phyloP scores from a whole-genome alignment of 768 basidiomycete genomes.

The Boletus sp. region DNA sequence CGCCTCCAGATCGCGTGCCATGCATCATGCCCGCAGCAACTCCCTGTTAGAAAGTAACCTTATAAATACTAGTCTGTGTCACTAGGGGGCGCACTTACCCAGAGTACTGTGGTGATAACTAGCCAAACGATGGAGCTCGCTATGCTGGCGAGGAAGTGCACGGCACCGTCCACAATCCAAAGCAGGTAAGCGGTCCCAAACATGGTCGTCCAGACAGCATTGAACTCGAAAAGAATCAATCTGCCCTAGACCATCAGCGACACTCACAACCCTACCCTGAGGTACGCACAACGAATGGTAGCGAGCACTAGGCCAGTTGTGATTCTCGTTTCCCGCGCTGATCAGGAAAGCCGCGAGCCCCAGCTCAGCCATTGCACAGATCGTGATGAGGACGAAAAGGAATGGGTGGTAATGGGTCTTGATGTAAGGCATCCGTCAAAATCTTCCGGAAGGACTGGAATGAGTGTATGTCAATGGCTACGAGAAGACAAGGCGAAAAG shows the following conservation, averaged over 20 bases:
- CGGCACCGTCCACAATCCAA: slow-evolving; percentile 64
- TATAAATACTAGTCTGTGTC: not conserved
- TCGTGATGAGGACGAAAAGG: slow-evolving; percentile 60
- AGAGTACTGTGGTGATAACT: slow-evolving; percentile 56
- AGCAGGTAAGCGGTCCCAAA: slow-evolving; percentile 68
- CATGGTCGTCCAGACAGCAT: slow-evolving; percentile 70
- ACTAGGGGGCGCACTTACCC: slow-evolving; percentile 45
- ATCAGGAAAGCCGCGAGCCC: slow-evolving; percentile 74
- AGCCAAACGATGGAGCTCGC: slow-evolving; percentile 79
- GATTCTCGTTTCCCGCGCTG: slow-evolving; percentile 59
- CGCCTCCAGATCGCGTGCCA: slow-evolving; percentile 53
- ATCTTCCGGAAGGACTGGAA: slow-evolving; percentile 6
- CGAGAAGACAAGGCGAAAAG: slow-evolving; percentile 10
- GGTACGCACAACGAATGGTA: slow-evolving; percentile 62
- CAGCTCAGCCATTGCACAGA: slow-evolving; percentile 67
- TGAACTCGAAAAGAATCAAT: slow-evolving; percentile 58
- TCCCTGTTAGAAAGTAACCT: slow-evolving; percentile 44
- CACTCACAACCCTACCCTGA: not conserved
- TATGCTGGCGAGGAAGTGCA: slow-evolving; percentile 68
- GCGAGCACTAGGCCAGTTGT: slow-evolving; percentile 55
- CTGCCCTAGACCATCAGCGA: slow-evolving; percentile 29
- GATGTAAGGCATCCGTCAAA: slow-evolving; percentile 38
- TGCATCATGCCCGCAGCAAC: slow-evolving; percentile 66
- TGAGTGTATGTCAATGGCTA: slow-evolving; percentile 11
- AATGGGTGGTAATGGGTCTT: slow-evolving; percentile 60